These are phyloP conservation scores for Rhynchospora pubera DNA, from an alignment of 176 grass and related monocot genomes.

Conservation along the genomic window DNA sequence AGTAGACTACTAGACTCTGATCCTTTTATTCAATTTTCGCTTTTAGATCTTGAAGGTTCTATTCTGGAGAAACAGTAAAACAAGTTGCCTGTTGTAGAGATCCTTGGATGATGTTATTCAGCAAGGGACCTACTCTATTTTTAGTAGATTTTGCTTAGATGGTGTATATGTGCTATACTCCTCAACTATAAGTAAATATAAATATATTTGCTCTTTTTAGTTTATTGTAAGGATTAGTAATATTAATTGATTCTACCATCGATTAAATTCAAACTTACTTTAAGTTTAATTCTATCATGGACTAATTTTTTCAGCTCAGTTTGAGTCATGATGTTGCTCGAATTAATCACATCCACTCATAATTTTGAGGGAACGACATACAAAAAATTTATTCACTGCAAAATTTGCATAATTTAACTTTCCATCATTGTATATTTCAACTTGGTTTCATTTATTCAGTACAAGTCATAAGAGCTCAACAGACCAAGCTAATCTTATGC, in stretches of 20 bases:
- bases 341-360: no score
- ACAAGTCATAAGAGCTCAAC: conserved; percentile 57
- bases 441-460: conserved; percentile 29
- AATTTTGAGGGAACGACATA: no score
- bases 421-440: background rate
- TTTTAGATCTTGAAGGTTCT: conserved; percentile 42
- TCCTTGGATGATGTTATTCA: conserved; percentile 89
- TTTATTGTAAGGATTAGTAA: background rate
- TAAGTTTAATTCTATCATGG: no score
- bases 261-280: background rate
- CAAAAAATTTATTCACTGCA: no score
- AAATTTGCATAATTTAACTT: background rate
- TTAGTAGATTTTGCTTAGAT: background rate
- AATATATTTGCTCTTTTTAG: background rate
- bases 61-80: conserved; percentile 82
- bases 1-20: background rate
- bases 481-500: conserved; percentile 64
- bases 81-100: conserved; percentile 74
- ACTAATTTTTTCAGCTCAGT: no score
- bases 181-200: background rate
- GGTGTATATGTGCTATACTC: background rate
- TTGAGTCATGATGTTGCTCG: no score
- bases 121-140: conserved; percentile 21
- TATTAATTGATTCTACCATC: background rate
- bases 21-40: background rate